Base-by-base conservation (phyloP, 371 early-diverging fungal species). In the Mortierella sp. region DNA sequence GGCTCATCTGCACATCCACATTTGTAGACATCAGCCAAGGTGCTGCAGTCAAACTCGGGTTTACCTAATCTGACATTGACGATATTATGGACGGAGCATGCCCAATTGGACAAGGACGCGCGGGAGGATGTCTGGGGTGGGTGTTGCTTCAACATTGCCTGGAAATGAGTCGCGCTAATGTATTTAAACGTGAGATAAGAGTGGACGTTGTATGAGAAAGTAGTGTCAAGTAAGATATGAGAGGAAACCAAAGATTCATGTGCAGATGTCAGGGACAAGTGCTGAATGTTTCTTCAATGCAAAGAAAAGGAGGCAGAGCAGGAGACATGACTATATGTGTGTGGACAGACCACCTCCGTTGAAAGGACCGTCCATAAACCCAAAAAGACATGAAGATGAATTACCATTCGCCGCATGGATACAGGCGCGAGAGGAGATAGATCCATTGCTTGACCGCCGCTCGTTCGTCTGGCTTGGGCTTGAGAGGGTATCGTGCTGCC, bases 341-440 rank as follows among this genome's bases (percentile, higher is more conserved):
- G 51, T 19, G 43, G 46, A 26, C 21, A 28, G 50, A 31, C 59
- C 28, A 28, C 59, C 59, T 14, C 61, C 21, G 48, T 14, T 44
- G 46, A 51, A 54, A 43, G 19, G 37, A 24, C 11, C 13, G 64
- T 53, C 69, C 40, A 43, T 10, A 5, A 11, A 48, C 46, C 11
- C 19, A 19, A 46, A 31, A 77, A 76, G 24, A 6, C 19, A 10
- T 5, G 9, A 37, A 24, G 34, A 9, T 28, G 59, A 34, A 37
- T 89, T 92, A 96, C 96, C 99, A 99, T 89, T 98, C 98, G 54
- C 98, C 98, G 86, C 99, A 99, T 14, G 99, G 99, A 88, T 98
- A 99, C 48, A 99, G 86, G 76, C 96, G 89, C 5, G 97, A 95
- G 74, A 99, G 92, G 19, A 98, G 82, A 74, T 91, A 90, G 78